Evolutionary conservation across 768 basidiomycete species (phyloP).

Genomic region (Chalciporus pseudorubinellus): DNA sequence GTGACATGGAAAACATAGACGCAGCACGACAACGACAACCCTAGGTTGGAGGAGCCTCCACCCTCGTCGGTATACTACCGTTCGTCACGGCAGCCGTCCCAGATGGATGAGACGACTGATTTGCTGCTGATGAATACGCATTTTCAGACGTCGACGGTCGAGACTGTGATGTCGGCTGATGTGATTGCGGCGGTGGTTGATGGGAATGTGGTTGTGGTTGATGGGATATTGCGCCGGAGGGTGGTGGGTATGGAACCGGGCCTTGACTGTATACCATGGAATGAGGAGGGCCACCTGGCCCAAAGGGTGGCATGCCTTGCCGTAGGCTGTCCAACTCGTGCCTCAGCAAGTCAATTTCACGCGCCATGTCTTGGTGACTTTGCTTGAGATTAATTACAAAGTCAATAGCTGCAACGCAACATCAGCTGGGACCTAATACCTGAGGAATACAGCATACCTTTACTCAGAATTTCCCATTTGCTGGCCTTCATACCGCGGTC

Average conservation of each 20-base stretch:
- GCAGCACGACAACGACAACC: background rate
- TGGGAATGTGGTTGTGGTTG: constrained; percentile 33
- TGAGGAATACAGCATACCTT: constrained; percentile 54
- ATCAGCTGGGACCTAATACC: constrained; percentile 1
- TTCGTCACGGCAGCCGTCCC: constrained; percentile 39
- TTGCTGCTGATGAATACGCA: constrained; percentile 43
- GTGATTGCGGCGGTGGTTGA: constrained; percentile 28
- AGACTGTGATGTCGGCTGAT: constrained; percentile 40
- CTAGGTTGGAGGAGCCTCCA: constrained; percentile 43
- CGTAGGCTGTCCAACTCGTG: constrained; percentile 68
- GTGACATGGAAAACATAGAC: constrained; percentile 5
- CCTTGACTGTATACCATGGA: constrained; percentile 52
- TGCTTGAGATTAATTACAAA: constrained; percentile 80
- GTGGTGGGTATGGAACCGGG: constrained; percentile 46
- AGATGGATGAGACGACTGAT: constrained; percentile 30
- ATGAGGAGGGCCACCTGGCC: constrained; percentile 46
- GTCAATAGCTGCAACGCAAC: constrained; percentile 66
- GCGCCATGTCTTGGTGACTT: constrained; percentile 69
- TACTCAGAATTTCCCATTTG: constrained; percentile 99
- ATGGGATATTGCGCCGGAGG: constrained; percentile 45
- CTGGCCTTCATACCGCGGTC: constrained; percentile 94
- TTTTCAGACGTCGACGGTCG: constrained; percentile 66
- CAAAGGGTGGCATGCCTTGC: constrained; percentile 55
- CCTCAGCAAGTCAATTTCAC: constrained; percentile 76
- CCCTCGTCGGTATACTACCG: constrained; percentile 37